phyloP scores from a whole-genome alignment of 106 monocot genomes.

The Gastrodia elata region DNA sequence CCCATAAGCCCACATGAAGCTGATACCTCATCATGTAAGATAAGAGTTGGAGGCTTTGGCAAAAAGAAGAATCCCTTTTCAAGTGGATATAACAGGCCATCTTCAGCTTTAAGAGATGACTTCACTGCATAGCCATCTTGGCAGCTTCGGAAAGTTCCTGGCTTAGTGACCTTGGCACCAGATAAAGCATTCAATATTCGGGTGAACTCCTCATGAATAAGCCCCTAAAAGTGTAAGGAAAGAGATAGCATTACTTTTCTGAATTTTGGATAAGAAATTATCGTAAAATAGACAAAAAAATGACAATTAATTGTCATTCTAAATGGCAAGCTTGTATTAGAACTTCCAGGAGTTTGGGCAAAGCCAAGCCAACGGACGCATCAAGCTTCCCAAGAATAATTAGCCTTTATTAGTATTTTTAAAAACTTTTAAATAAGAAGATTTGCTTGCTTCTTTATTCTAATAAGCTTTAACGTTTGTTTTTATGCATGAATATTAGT shows the following conservation, averaged over 20 bases:
- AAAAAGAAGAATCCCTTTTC: slow-evolving; percentile 99
- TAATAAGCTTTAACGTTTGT: background rate
- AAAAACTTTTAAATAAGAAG: background rate
- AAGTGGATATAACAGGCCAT: slow-evolving; percentile 93
- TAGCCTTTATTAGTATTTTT: background rate
- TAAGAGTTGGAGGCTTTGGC: slow-evolving; percentile 96
- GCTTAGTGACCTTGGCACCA: slow-evolving; percentile 92
- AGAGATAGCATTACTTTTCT: background rate
- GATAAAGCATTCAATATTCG: slow-evolving; percentile 71
- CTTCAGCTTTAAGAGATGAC: slow-evolving; percentile 98
- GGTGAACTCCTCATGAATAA: slow-evolving; percentile 92
- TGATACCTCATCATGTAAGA: slow-evolving; percentile 93
- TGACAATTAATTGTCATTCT: background rate
- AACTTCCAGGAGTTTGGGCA: background rate
- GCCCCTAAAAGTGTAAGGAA: slow-evolving; percentile 39
- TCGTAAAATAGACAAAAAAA: background rate
- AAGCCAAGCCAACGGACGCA: no score
- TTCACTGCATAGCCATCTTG: slow-evolving; percentile 99
- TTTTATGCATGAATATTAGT: no score
- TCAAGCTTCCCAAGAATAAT: background rate
- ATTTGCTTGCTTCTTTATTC: background rate
- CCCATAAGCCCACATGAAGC: slow-evolving; percentile 36
- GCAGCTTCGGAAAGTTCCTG: slow-evolving; percentile 84
- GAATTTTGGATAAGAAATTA: background rate
- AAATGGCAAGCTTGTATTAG: background rate